phyloP scores from a whole-genome alignment of 495 filamentous ascomycete genomes.

The Aspergillus nanangensis region DNA sequence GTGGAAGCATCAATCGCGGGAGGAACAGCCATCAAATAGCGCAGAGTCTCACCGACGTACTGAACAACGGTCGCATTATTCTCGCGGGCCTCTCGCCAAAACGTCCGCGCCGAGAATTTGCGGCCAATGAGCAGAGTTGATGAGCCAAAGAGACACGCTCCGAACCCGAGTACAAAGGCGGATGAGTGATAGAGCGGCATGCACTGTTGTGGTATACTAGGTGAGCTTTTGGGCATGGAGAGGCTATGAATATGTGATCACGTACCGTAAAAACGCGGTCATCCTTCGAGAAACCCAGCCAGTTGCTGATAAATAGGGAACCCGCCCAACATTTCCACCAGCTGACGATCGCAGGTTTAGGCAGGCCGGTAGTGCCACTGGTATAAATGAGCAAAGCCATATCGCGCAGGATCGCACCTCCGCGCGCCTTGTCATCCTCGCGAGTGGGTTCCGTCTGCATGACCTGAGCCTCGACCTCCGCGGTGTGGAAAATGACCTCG shows the following conservation, averaged over 20 bases:
- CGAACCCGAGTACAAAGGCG: conserved; percentile 67
- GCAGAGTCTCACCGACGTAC: conserved; percentile 92
- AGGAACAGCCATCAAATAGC: conserved; percentile 78
- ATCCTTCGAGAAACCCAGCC: conserved; percentile 47
- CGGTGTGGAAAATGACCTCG: conserved; percentile 57
- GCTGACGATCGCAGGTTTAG: conserved; percentile 81
- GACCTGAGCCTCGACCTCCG: conserved; percentile 60
- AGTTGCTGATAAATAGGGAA: conserved; percentile 49
- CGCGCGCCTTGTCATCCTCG: conserved; percentile 57
- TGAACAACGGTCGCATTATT: conserved; percentile 78
- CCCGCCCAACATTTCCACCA: conserved; percentile 65
- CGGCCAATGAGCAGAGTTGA: conserved; percentile 68
- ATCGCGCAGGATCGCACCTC: conserved; percentile 44
- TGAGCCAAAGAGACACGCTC: conserved; percentile 53
- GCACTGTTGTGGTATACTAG: conserved; percentile 42
- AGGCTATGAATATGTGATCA: background rate
- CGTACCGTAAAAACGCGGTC: conserved; percentile 82
- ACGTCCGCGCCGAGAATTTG: conserved; percentile 76
- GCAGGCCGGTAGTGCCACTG: conserved; percentile 84
- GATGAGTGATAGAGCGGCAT: conserved; percentile 97
- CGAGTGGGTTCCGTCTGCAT: conserved; percentile 53
- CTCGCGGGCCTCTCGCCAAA: conserved; percentile 75
- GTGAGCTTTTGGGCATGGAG: background rate
- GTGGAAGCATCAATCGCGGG: conserved; percentile 58
- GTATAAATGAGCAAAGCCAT: conserved; percentile 81